phyloP scores from a whole-genome alignment of 495 filamentous ascomycete species.

The Oidiodendron maius region DNA sequence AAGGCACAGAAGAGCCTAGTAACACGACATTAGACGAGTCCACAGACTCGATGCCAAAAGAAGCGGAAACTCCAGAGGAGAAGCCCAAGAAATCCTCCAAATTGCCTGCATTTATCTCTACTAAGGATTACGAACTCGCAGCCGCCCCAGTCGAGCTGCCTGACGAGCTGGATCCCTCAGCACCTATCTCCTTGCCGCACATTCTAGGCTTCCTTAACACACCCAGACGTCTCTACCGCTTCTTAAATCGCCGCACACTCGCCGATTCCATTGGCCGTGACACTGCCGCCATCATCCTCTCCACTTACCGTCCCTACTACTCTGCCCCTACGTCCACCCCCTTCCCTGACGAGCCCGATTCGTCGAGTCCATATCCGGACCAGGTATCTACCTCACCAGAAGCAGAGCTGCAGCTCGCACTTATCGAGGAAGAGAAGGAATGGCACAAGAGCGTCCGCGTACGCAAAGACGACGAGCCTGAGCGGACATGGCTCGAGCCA shows the following conservation, averaged over 20 bases:
- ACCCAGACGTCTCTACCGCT: constrained; percentile 78
- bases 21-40: constrained; percentile 15
- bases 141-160: constrained; percentile 56
- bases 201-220: constrained; percentile 92
- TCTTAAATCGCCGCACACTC: constrained; percentile 76
- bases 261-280: constrained; percentile 88
- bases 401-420: constrained; percentile 61
- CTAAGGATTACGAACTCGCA: constrained; percentile 60
- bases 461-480: constrained; percentile 44
- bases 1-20: neutral
- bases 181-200: constrained; percentile 76
- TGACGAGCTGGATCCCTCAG: constrained; percentile 52
- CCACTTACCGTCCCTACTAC: constrained; percentile 46
- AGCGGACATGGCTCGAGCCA: constrained; percentile 70
- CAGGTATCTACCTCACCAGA: constrained; percentile 12
- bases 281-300: constrained; percentile 77
- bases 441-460: constrained; percentile 82
- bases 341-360: constrained; percentile 20
- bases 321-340: constrained; percentile 17
- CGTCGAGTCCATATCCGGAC: constrained; percentile 6
- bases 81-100: constrained; percentile 46
- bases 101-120: constrained; percentile 59
- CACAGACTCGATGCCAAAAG: constrained; percentile 7
- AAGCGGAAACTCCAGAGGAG: neutral
- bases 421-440: constrained; percentile 72